phyloP scores from a whole-genome alignment of 2,329 filamentous ascomycete genomes.

The Ophiostoma populinum region DNA sequence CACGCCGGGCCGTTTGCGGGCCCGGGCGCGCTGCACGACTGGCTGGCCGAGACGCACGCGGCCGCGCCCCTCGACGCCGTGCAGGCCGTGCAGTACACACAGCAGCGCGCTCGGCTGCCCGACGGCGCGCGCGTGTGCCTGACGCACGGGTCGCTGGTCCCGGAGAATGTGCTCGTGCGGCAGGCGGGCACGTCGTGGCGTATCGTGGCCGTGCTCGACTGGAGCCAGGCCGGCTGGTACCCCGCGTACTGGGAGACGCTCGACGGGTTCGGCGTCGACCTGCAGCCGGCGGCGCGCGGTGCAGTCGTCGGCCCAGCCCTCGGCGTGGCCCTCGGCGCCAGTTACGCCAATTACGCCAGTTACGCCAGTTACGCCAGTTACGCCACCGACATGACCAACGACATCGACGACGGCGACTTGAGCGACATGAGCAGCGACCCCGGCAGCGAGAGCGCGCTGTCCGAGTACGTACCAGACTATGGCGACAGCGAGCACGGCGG shows the following conservation, averaged over 20 bases:
- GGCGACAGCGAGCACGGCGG: no score
- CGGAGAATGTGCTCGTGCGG: background rate
- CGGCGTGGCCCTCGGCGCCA: background rate
- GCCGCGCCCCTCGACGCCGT: background rate
- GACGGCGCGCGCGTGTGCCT: background rate
- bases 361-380: no score
- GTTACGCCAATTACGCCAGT: background rate
- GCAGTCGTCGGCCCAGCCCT: background rate
- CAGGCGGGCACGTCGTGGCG: background rate
- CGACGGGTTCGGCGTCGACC: constrained; percentile 8
- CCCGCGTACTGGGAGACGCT: constrained; percentile 20
- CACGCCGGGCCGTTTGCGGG: constrained; percentile 13
- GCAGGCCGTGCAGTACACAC: no score
- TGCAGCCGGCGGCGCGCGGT: no score
- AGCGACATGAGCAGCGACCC: no score
- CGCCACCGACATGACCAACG: no score
- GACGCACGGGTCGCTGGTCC: background rate
- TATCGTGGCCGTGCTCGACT: constrained; percentile 18
- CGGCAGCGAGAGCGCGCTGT: no score
- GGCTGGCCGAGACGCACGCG: constrained; percentile 3
- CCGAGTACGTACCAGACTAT: no score
- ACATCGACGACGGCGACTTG: no score
- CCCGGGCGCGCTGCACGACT: constrained; percentile 15
- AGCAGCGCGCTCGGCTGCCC: background rate
- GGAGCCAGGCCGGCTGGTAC: constrained; percentile 20